Conservation (phyloP, 257 asterid genomes). For the Rehmannia glutinosa region DNA sequence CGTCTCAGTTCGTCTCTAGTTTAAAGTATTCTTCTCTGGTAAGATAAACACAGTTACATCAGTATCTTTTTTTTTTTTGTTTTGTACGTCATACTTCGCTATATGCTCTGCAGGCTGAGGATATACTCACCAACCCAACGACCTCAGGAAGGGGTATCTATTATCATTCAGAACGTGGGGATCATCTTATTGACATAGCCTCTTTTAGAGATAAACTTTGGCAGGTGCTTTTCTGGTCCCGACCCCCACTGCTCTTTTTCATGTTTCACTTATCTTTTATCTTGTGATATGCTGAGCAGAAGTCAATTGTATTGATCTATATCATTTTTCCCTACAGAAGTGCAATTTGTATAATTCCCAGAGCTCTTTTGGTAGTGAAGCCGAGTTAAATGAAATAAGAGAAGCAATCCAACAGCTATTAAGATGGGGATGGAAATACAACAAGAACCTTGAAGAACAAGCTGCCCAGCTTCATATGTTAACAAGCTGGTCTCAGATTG, state of each 20-base stretch:
- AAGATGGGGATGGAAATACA: slow-evolving; percentile 96
- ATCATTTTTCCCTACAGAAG: slow-evolving; percentile 39
- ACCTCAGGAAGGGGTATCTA: slow-evolving; percentile 61
- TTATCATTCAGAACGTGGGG: slow-evolving; percentile 92
- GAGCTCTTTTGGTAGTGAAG: slow-evolving; percentile 58
- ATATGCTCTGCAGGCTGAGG: slow-evolving; percentile 64
- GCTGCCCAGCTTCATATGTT: slow-evolving; percentile 97
- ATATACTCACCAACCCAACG: slow-evolving; percentile 62
- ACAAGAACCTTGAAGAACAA: slow-evolving; percentile 96
- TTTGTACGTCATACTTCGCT: slow-evolving; percentile 7
- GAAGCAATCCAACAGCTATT: slow-evolving; percentile 72
- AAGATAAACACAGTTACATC: slow-evolving; percentile 22
- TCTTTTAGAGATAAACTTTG: slow-evolving; percentile 84
- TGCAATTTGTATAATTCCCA: slow-evolving; percentile 59
- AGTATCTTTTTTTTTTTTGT: not conserved
- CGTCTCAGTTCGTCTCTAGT: slow-evolving; percentile 67
- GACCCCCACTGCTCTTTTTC: not conserved
- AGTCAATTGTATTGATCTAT: slow-evolving; percentile 1
- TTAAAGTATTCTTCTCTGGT: slow-evolving; percentile 73
- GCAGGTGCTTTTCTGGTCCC: slow-evolving; percentile 54
- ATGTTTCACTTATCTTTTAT: slow-evolving; percentile 7
- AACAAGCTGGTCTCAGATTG: slow-evolving; percentile 96
- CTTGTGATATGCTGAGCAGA: slow-evolving; percentile 4
- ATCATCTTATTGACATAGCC: slow-evolving; percentile 78
- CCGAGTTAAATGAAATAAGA: slow-evolving; percentile 76